These are phyloP conservation scores for Mesembryanthemum crystallinum DNA, from an alignment of 148 eudicot genomes.

Conservation along the genomic window DNA sequence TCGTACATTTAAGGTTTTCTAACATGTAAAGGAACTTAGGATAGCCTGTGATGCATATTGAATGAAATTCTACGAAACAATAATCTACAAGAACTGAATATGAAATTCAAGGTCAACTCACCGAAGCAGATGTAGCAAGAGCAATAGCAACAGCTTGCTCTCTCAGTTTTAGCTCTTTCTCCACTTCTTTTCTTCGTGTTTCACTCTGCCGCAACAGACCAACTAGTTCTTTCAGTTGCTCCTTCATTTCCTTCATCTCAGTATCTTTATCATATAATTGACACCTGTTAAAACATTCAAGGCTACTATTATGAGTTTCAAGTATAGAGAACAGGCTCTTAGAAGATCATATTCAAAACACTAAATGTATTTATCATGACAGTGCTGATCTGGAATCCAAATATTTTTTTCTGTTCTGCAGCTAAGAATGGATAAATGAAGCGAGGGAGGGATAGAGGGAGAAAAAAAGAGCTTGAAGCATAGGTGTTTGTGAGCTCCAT, in stretches of 20 bases:
- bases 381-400: not conserved
- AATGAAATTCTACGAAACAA: not conserved
- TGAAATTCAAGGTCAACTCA: slow-evolving; percentile 30
- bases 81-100: not conserved
- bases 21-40: not conserved
- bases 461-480: not conserved
- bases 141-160: slow-evolving; percentile 77
- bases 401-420: not conserved
- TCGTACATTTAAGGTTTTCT: not conserved
- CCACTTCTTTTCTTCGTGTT: slow-evolving; percentile 80
- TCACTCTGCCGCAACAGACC: slow-evolving; percentile 86
- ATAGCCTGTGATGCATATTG: slow-evolving; percentile 1
- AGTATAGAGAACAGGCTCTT: not conserved
- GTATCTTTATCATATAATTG: slow-evolving; percentile 74
- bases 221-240: slow-evolving; percentile 90
- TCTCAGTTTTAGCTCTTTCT: slow-evolving; percentile 86
- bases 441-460: not conserved
- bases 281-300: slow-evolving; percentile 50
- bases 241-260: slow-evolving; percentile 89
- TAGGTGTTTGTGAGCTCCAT: not conserved
- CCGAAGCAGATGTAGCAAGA: slow-evolving; percentile 63
- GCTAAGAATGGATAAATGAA: not conserved
- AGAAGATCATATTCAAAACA: not conserved
- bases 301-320: slow-evolving; percentile 3
- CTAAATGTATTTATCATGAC: not conserved